These are phyloP conservation scores for Salix koriyanagi DNA, from an alignment of 345 rosid genomes.

Conservation along the genomic window DNA sequence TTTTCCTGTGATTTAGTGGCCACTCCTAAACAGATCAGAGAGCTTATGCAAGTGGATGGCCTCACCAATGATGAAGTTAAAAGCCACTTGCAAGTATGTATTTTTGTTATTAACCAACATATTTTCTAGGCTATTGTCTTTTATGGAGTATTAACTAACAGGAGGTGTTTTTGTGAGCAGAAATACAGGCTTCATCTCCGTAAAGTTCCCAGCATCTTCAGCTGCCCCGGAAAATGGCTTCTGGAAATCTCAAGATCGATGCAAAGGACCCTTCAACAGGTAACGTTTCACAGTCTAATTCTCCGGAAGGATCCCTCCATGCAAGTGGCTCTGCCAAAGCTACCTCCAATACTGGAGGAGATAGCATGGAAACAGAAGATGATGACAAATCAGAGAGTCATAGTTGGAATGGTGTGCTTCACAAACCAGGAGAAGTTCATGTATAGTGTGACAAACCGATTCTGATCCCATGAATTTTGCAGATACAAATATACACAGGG, in stretches of 20 bases:
- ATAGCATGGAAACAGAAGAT: slow-evolving; percentile 13
- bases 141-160: neutral
- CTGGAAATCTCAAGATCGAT: slow-evolving; percentile 9
- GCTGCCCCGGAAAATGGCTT: slow-evolving; percentile 11
- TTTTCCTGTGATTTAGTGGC: slow-evolving; percentile 13
- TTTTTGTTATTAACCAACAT: neutral
- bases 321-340: slow-evolving; percentile 4
- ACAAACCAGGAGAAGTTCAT: slow-evolving; percentile 3
- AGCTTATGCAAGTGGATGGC: slow-evolving; percentile 28
- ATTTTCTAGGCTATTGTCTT: neutral
- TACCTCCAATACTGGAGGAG: slow-evolving; percentile 2
- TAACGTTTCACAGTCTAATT: slow-evolving; percentile 2
- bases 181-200: slow-evolving; percentile 27
- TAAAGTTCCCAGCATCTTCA: slow-evolving; percentile 10
- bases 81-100: slow-evolving; percentile 27
- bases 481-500: slow-evolving; percentile 8
- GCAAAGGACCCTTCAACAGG: neutral
- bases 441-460: slow-evolving; percentile 11
- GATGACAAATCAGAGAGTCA: slow-evolving; percentile 21
- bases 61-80: slow-evolving; percentile 32
- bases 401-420: slow-evolving; percentile 13
- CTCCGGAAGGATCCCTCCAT: slow-evolving; percentile 12
- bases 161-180: slow-evolving; percentile 7
- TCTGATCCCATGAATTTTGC: slow-evolving; percentile 21
- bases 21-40: slow-evolving; percentile 30